Base-by-base conservation (phyloP, 805 yeast species). In the Cyberlindnera euphorbiae region DNA sequence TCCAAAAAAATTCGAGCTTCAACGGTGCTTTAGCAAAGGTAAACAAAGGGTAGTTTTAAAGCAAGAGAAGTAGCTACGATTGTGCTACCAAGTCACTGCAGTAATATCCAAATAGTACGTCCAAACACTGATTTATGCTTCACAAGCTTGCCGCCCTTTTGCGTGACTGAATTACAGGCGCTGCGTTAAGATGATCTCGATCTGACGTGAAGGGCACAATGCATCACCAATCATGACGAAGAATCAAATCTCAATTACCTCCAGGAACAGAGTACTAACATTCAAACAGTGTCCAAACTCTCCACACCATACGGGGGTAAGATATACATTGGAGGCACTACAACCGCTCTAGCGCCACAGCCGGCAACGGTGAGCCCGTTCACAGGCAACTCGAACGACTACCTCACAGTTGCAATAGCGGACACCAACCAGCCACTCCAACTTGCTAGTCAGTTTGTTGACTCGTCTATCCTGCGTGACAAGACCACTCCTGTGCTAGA, bases 401-500 rank as follows among this genome's bases (percentile, higher is more conserved):
- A 57, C 40, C 39, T 62, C 13, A 47, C 56, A 21, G 56, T 63
- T 15, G 37, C 47, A 19, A 58, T 58, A 11, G 45, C 60, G 17
- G 63, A 59, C 10, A 45, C 54, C 13, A 52, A 50, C n/a, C 56
- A 62, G 15, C 69, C 71, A 5, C 46, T 66, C 33, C 70, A 74
- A 42, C 58, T 83, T 38, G 85, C 88, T 1, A 68, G 76, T 33
- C 77, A 77, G 56, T 80, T 75, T 57, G 72, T 83, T 38, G 69
- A 77, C 25, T 60, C 73, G 64, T 53, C 81, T 61, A 54, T 75
- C 60, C 50, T 75, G 61, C 56, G 84, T 67, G 69, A 77, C 72
- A 59, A 74, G 57, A 67, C 69, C 61, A 41, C 89, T 65, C 52
- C 74, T 60, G 39, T 77, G 62, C 52, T 74, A 61, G 66, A 83